Percentiles rank a stretch among this genome's conserved stretches.
Conservation (phyloP, 192 early-diverging fungal genomes). For the Allomyces javanicus region DNA sequence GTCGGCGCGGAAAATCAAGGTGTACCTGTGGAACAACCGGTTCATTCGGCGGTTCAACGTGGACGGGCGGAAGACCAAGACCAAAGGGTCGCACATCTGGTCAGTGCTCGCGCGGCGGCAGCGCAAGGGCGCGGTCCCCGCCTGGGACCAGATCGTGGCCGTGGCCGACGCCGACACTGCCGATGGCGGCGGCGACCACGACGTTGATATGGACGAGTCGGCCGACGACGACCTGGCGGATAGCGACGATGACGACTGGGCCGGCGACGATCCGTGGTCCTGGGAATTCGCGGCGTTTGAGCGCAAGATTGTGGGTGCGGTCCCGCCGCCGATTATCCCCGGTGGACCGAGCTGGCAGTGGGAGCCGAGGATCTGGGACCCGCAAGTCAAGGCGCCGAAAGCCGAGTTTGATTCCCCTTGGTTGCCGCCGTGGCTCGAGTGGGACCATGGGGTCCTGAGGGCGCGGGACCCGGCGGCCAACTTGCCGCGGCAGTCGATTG, state of each 20-base stretch:
- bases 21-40: slow-evolving; percentile 49
- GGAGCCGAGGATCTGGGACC: slow-evolving; percentile 53
- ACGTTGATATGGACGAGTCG: too few species aligned
- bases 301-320: slow-evolving; percentile 37
- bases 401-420: slow-evolving; percentile 48
- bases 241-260: too few species aligned
- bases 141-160: too few species aligned
- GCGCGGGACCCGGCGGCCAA: slow-evolving; percentile 2
- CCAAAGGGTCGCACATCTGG: slow-evolving; percentile 63
- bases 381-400: slow-evolving; percentile 49
- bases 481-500: too few species aligned
- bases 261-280: slow-evolving; percentile 7
- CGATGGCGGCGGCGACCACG: too few species aligned
- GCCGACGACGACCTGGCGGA: too few species aligned
- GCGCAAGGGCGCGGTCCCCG: too few species aligned
- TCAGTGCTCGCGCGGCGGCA: slow-evolving; percentile 21
- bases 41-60: slow-evolving; percentile 67
- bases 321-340: slow-evolving; percentile 36
- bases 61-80: slow-evolving; percentile 58
- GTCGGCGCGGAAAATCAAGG: slow-evolving; percentile 41
- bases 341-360: slow-evolving; percentile 42
- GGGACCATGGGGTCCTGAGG: slow-evolving; percentile 47
- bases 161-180: too few species aligned
- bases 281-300: slow-evolving; percentile 58
- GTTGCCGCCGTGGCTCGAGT: slow-evolving; percentile 50